Evolutionary conservation across 2,329 filamentous ascomycete species (phyloP).

Genomic region (Herpotrichia juniperi): DNA sequence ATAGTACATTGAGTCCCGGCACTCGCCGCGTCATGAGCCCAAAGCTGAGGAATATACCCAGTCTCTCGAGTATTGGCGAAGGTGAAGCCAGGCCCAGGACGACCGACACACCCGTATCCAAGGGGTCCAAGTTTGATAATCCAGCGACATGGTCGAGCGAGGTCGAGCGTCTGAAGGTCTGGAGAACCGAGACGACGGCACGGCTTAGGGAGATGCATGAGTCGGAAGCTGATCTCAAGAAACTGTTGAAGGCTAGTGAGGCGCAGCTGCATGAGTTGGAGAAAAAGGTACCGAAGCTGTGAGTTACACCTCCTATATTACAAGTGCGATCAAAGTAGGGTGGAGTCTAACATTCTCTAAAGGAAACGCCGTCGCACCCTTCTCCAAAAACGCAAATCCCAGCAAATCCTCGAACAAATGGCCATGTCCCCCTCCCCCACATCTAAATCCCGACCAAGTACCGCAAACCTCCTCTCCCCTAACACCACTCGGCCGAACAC

Average conservation of each 20-base stretch:
- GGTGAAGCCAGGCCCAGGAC: slow-evolving; percentile 24
- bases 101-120: slow-evolving; percentile 21
- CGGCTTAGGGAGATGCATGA: slow-evolving; percentile 42
- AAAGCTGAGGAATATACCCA: slow-evolving; percentile 16
- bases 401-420: neutral
- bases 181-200: slow-evolving; percentile 38
- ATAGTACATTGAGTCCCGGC: neutral
- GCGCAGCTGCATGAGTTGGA: slow-evolving; percentile 39
- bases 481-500: neutral
- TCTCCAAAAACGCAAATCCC: slow-evolving; percentile 19
- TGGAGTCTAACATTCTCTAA: slow-evolving; percentile 5
- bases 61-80: slow-evolving; percentile 12
- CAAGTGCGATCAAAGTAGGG: neutral
- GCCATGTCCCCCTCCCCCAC: too few species aligned
- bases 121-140: slow-evolving; percentile 21
- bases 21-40: slow-evolving; percentile 13
- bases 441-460: too few species aligned
- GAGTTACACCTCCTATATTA: neutral
- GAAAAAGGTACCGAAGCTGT: slow-evolving; percentile 11
- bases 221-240: slow-evolving; percentile 35
- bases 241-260: slow-evolving; percentile 38
- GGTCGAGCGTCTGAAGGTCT: slow-evolving; percentile 41
- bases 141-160: slow-evolving; percentile 38
- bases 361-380: slow-evolving; percentile 20
- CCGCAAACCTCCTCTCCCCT: neutral